phyloP scores from a whole-genome alignment of 2,329 filamentous ascomycete genomes.

The Fusarium tjaetaba region DNA sequence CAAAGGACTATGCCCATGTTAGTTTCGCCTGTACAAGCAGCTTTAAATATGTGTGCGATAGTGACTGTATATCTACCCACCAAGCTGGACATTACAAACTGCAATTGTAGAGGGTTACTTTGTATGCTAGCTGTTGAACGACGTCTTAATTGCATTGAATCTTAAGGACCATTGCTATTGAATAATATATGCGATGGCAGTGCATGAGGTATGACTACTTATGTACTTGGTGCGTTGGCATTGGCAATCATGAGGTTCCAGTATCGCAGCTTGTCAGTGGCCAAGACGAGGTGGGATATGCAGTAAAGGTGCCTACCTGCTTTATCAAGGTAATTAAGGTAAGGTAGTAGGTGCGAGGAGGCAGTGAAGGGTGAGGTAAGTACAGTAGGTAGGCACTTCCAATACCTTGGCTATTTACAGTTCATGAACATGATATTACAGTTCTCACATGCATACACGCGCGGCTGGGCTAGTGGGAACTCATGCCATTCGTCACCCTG shows the following conservation, averaged over 20 bases:
- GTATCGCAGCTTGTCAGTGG: neutral
- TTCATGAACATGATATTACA: slow-evolving; percentile 13
- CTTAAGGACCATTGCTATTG: neutral
- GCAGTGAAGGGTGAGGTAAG: too few relatives aligned
- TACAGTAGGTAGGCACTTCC: neutral
- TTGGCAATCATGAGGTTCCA: neutral
- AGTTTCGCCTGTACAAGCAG: neutral
- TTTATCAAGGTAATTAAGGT: too few relatives aligned
- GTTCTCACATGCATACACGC: slow-evolving; percentile 37
- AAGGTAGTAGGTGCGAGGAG: too few relatives aligned
- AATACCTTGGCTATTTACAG: slow-evolving; percentile 14
- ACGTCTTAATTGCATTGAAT: neutral
- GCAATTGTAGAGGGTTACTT: neutral
- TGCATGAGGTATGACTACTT: neutral
- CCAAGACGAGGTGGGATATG: neutral
- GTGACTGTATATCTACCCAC: neutral
- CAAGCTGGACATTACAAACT: neutral
- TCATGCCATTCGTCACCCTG: slow-evolving; percentile 21
- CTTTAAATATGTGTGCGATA: neutral
- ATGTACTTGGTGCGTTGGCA: neutral
- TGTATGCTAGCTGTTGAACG: neutral
- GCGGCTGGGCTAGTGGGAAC: slow-evolving; percentile 22
- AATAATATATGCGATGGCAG: neutral
- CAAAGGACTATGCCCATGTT: slow-evolving; percentile 1
- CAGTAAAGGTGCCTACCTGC: too few relatives aligned